A percentile compares a stretch with the other conserved stretches of the same genome.
These are phyloP conservation scores for Areca catechu DNA, from an alignment of 176 grass and related monocot species.

Conservation along the genomic window DNA sequence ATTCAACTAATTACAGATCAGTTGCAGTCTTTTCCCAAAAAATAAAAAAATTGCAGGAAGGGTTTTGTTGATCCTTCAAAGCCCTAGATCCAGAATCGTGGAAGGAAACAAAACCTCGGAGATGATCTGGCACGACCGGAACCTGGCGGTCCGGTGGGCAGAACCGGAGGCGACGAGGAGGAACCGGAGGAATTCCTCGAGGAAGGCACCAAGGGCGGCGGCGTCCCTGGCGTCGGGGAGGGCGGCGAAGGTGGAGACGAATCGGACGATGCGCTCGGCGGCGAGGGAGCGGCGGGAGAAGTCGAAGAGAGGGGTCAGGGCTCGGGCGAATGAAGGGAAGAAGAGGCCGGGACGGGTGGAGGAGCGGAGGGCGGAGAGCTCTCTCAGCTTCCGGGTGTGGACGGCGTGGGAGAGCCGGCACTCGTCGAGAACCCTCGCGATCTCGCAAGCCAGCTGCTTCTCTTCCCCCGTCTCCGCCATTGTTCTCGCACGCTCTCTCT, in stretches of 20 bases:
- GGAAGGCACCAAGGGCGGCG: conserved; percentile 29
- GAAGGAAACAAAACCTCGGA: conserved; percentile 37
- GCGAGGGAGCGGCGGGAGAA: conserved; percentile 28
- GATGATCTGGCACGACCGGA: conserved; percentile 71
- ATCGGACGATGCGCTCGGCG: conserved; percentile 54
- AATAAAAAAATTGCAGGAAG: too few species aligned
- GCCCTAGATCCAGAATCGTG: too few species aligned
- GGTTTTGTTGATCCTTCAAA: too few species aligned
- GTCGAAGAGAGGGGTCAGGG: conserved; percentile 65
- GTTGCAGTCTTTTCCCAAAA: too few species aligned
- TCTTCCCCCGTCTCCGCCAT: conserved; percentile 11
- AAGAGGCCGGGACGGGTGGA: conserved; percentile 27
- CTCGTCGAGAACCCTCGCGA: conserved; percentile 63
- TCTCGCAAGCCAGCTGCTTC: conserved; percentile 27
- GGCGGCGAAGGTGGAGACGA: conserved; percentile 46
- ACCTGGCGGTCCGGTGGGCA: conserved; percentile 44
- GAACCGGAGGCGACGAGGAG: conserved; percentile 44
- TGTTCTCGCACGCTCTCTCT: background rate
- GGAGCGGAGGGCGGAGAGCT: conserved; percentile 50
- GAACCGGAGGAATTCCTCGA: conserved; percentile 68
- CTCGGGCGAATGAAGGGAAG: conserved; percentile 46
- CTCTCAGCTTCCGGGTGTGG: conserved; percentile 65
- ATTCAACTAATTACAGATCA: too few species aligned
- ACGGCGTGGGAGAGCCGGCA: conserved; percentile 54
- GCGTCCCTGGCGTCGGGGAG: conserved; percentile 4